Conservation (phyloP, 257 asterid genomes). For the Coffea canephora region DNA sequence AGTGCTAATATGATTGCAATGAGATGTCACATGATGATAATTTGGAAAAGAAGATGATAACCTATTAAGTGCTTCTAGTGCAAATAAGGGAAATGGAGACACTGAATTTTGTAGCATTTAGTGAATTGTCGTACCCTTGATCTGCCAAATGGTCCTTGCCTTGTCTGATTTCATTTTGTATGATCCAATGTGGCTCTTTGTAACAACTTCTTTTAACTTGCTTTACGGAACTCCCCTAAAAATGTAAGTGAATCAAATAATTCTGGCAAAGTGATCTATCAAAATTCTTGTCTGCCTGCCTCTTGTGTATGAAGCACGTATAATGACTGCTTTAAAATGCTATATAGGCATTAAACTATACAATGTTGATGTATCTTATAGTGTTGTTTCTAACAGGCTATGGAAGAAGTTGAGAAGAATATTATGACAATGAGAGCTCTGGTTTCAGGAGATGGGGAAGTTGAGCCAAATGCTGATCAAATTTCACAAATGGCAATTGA, state of each 20-base stretch:
- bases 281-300: neutral
- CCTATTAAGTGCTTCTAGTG: neutral
- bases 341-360: neutral
- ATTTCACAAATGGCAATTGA: constrained; percentile 73
- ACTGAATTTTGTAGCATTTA: neutral
- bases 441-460: constrained; percentile 91
- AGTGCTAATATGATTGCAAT: neutral
- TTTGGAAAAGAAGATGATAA: neutral
- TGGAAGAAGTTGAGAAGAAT: constrained; percentile 99
- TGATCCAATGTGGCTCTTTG: neutral
- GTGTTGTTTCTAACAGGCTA: constrained; percentile 49
- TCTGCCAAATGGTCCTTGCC: neutral
- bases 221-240: neutral
- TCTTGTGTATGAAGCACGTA: constrained; percentile 8
- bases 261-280: neutral
- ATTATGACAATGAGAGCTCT: constrained; percentile 72
- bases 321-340: constrained; percentile 12
- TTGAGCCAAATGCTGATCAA: constrained; percentile 80
- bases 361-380: constrained; percentile 11
- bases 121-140: neutral
- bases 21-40: neutral
- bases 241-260: neutral
- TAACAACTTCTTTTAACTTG: neutral
- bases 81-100: neutral
- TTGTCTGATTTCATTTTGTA: neutral